A percentile compares a stretch with the other conserved stretches of the same genome.
phyloP scores from a whole-genome alignment of 352 stramenopile species.

The Globisporangium rhizosaccharum region DNA sequence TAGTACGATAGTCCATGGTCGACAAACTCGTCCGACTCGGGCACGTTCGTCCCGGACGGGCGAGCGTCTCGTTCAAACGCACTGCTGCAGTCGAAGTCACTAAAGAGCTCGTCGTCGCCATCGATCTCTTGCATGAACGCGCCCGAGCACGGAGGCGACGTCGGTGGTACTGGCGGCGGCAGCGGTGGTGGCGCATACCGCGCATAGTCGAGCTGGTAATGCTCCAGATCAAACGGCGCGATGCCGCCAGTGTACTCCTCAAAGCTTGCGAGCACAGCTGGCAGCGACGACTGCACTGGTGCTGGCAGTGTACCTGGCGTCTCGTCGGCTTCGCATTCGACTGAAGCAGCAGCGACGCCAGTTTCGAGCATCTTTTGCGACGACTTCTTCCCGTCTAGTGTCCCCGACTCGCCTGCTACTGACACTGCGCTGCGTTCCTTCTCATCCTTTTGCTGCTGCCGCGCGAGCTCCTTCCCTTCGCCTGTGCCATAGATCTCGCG shows the following conservation, averaged over 20 bases:
- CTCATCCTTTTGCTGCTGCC: slow-evolving; percentile 19
- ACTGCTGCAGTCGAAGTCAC: slow-evolving; percentile 3
- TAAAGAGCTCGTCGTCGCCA: slow-evolving; percentile 30
- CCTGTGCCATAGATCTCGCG: slow-evolving; percentile 57
- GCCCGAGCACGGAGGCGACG: slow-evolving; percentile 9
- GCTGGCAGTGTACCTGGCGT: not conserved
- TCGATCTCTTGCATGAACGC: slow-evolving; percentile 70
- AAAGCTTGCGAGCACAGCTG: not conserved
- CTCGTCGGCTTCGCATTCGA: not conserved
- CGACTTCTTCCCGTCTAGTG: slow-evolving; percentile 10
- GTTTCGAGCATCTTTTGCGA: slow-evolving; percentile 10
- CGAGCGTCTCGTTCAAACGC: slow-evolving; percentile 20
- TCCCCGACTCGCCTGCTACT: not conserved
- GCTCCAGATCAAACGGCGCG: not conserved
- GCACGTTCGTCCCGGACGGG: slow-evolving; percentile 9
- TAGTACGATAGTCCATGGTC: slow-evolving; percentile 60
- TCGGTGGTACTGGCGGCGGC: slow-evolving; percentile 6
- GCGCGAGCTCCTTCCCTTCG: slow-evolving; percentile 48
- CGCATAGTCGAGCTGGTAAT: not conserved
- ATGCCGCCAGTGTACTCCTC: not conserved
- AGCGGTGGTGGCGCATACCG: slow-evolving; percentile 8
- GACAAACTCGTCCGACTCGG: slow-evolving; percentile 24
- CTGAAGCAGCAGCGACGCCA: not conserved
- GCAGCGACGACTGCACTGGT: not conserved
- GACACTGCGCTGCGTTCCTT: too few relatives aligned